phyloP scores from a whole-genome alignment of 2,329 filamentous ascomycete genomes.

The Aspergillus sp. region DNA sequence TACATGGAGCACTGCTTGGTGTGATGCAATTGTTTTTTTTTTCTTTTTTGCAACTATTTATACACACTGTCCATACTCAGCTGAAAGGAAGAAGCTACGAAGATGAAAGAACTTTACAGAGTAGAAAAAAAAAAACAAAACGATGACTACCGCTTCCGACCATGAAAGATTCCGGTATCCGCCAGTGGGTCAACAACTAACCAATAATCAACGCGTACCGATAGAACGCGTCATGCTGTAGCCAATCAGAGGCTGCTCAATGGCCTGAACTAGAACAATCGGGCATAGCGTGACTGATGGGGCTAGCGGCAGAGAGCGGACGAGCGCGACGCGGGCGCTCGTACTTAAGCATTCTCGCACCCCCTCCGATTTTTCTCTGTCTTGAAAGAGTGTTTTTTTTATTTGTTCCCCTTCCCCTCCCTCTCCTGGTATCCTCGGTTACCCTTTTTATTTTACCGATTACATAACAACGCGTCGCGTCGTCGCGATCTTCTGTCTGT shows the following conservation, averaged over 20 bases:
- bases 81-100: neutral
- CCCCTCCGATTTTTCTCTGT: constrained; percentile 33
- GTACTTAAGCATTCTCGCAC: constrained; percentile 39
- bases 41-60: neutral
- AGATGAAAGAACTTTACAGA: neutral
- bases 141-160: neutral
- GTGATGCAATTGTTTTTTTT: neutral
- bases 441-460: constrained; percentile 1
- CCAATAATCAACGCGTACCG: constrained; percentile 18
- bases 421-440: constrained; percentile 6
- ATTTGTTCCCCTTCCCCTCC: neutral
- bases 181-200: neutral
- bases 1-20: neutral
- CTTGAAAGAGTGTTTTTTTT: constrained; percentile 24
- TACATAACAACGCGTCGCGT: constrained; percentile 1
- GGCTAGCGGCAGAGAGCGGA: constrained; percentile 30
- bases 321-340: constrained; percentile 27
- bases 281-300: constrained; percentile 29
- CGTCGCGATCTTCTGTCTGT: neutral
- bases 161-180: neutral
- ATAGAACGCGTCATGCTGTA: constrained; percentile 18
- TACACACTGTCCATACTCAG: neutral
- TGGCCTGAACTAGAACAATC: constrained; percentile 28
- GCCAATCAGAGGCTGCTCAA: constrained; percentile 26
- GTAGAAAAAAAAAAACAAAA: neutral